Percentiles rank a stretch among this genome's conserved stretches.
Conservation (phyloP, 1,284 basidiomycete species). For the Coniferiporia sulphurascens region DNA sequence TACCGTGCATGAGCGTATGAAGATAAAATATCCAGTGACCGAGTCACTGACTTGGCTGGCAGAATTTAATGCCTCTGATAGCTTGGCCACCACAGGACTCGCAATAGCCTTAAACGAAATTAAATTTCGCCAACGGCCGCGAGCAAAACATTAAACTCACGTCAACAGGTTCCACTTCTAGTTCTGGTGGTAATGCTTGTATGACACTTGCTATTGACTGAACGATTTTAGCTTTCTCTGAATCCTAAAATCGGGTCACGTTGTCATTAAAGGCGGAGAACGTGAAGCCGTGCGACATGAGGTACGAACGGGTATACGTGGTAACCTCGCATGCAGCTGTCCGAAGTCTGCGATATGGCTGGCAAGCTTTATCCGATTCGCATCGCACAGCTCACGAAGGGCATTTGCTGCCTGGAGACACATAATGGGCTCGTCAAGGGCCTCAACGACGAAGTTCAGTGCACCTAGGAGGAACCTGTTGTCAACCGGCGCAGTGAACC, state of each 20-base stretch:
- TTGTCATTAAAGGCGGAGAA: constrained; percentile 5
- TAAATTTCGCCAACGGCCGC: background rate
- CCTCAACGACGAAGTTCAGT: constrained; percentile 69
- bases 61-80: constrained; percentile 56
- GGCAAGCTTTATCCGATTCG: constrained; percentile 75
- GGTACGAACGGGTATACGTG: constrained; percentile 61
- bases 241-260: constrained; percentile 45
- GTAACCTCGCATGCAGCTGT: constrained; percentile 72
- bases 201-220: constrained; percentile 89
- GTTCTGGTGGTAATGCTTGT: constrained; percentile 73
- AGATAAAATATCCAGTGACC: background rate
- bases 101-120: constrained; percentile 58
- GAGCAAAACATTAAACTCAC: constrained; percentile 31
- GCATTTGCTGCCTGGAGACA: constrained; percentile 76
- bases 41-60: constrained; percentile 41
- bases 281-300: background rate
- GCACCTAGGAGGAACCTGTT: constrained; percentile 49
- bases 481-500: constrained; percentile 63
- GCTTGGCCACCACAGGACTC: constrained; percentile 66
- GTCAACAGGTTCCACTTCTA: constrained; percentile 76
- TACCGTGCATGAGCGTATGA: background rate
- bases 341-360: constrained; percentile 81
- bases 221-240: constrained; percentile 84
- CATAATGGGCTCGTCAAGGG: constrained; percentile 57
- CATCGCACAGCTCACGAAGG: constrained; percentile 80